Percentiles rank a stretch among this genome's conserved stretches.
phyloP scores from a whole-genome alignment of 176 grass and related monocot genomes.

The Areca catechu region DNA sequence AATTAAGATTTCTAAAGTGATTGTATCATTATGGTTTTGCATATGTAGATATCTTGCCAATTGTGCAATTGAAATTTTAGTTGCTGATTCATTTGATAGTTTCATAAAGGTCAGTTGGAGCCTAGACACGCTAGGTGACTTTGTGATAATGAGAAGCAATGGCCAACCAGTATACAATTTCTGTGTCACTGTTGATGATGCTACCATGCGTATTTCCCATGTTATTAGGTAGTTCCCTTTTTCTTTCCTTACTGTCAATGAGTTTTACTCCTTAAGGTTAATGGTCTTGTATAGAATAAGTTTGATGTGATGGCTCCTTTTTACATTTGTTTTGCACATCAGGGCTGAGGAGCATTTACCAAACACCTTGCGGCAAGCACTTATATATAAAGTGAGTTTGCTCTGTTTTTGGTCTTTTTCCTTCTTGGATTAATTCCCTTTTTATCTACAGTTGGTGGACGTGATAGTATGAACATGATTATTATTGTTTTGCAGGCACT shows the following conservation, averaged over 20 bases:
- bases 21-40: too few relatives aligned
- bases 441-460: too few relatives aligned
- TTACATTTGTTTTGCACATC: constrained; percentile 3
- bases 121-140: constrained; percentile 84
- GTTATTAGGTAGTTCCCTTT: constrained; percentile 59
- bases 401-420: not conserved
- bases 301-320: not conserved
- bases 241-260: too few relatives aligned
- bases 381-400: constrained; percentile 82
- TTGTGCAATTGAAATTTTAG: not conserved
- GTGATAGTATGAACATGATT: not conserved
- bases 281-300: too few relatives aligned
- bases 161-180: constrained; percentile 99
- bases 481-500: constrained; percentile 46
- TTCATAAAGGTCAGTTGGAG: constrained; percentile 97
- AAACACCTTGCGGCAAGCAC: constrained; percentile 90
- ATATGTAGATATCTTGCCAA: too few relatives aligned
- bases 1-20: too few relatives aligned
- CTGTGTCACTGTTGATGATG: constrained; percentile 95
- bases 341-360: constrained; percentile 98
- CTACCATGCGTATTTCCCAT: constrained; percentile 87
- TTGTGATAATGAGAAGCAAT: constrained; percentile 99
- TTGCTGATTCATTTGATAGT: constrained; percentile 55
- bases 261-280: too few relatives aligned
- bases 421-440: not conserved